Evolutionary conservation across 176 grass and related monocot species (phyloP), one percentile per base, ranked within the genome.

Genomic region (Bothriochloa decipiens): DNA sequence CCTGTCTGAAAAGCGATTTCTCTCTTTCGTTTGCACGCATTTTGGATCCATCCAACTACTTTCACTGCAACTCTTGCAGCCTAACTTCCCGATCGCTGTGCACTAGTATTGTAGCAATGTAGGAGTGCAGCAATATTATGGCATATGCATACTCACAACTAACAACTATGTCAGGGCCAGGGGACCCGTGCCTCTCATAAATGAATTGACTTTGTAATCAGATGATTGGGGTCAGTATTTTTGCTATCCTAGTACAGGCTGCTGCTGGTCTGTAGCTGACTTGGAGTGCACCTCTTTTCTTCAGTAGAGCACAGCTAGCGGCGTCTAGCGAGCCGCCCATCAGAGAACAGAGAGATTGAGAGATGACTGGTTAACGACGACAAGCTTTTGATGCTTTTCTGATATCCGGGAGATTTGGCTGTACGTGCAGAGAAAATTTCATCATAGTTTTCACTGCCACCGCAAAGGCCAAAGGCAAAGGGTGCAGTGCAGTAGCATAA

Each of bases 211-310:
- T 26, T 82, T 77, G 6, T 40, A 29, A 13, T 58, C 50, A 82
- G 49, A 18, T 14, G 37, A 18, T 1, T 77, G 32, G 13, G 63
- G 64, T 11, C 6, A 7, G n/a, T 68, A 74, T 22, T 47, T 47
- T 8, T 5, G 0, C 14, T 68, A 79, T 28, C 80, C 57, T 84
- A 69, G 70, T 74, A 58, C 75, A 45, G 76, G 26, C 57, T n/a
- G 32, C 57, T n/a, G 32, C 43, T 36, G 27, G 43, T 69, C 16
- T 29, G 9, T 72, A 67, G 60, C 46, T 79, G 68, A 88, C 76
- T 39, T 10, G 61, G 10, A 57, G 25, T 66, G 49, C 76, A 74
- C 60, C 69, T 17, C 36, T 88, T 88, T 88, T 42, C 7, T 40
- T 67, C 43, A 50, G 50, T 43, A 57, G 47, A 45, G 67, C 45